Evolutionary conservation across 73 alveolate species (phyloP), one percentile per base, ranked within the genome.

Genomic region (Stentor coeruleus): DNA sequence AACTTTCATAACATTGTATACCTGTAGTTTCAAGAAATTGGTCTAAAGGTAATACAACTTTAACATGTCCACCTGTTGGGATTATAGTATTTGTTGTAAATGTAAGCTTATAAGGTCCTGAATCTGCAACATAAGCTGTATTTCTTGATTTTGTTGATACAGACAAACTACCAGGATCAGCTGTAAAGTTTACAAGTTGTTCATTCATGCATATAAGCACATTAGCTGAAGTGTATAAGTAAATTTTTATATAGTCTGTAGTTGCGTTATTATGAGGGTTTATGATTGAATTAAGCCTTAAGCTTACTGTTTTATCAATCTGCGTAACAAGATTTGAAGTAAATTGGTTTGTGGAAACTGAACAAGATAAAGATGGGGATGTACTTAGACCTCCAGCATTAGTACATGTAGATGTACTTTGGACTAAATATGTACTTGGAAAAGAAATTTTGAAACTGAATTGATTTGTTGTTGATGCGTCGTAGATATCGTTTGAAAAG

Each of bases 51-150:
- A 66, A 15, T 1, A 66, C 41, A 0, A 66, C 15, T 33, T 66
- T 66, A 28, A 66, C 33, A 20, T 66, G 11, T 1, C 42, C 79
- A 1, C 79, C 79, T 66, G 79, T 28, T 66, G 79, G 79, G 39
- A 66, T 66, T 66, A 11, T 20, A 40, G 79, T 66, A 26, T 37
- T 28, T 20, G 79, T 66, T 66, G n/a, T 66, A 2, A 66, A 66
- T 37, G 79, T 66, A 26, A 66, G 79, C n/a, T 37, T 66, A 40
- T 26, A 66, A 15, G 37, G n/a, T 1, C 79, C n/a, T 1, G 79
- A 40, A 26, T 66, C 79, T 20, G 40, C 39, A 26, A 66, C 79
- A 20, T 28, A 31, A 20, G n/a, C 37, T 26, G 40, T 26, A 66
- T 26, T 40, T 26, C 79, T 20, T 28, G 36, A 26, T 1, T 31